These are phyloP conservation scores for Niveomyces coronatus DNA, from an alignment of 2,329 filamentous ascomycete genomes.

Conservation along the genomic window DNA sequence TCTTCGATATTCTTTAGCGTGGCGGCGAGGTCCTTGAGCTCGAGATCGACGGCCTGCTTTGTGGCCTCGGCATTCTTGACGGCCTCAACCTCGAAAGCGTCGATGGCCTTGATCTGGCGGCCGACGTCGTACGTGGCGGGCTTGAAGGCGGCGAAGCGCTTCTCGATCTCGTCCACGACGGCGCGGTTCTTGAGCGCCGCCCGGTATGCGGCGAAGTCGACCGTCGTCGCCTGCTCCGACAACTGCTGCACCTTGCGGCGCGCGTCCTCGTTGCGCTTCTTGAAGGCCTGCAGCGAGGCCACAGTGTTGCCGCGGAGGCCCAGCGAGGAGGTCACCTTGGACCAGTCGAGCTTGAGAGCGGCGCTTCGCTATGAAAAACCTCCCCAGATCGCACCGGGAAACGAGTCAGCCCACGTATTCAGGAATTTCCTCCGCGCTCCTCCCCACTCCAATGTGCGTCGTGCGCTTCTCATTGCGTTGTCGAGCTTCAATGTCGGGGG, in stretches of 20 bases:
- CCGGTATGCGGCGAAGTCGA: constrained; percentile 95
- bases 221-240: constrained; percentile 69
- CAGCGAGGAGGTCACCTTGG: constrained; percentile 85
- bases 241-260: constrained; percentile 85
- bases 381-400: no score
- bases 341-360: constrained; percentile 99
- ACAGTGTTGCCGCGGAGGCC: constrained; percentile 94
- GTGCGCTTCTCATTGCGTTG: no score
- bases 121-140: constrained; percentile 83
- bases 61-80: constrained; percentile 95
- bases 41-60: constrained; percentile 89
- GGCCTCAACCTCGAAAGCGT: constrained; percentile 94
- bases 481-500: no score
- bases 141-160: constrained; percentile 86
- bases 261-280: constrained; percentile 98
- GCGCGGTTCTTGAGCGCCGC: constrained; percentile 89
- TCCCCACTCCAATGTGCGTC: no score
- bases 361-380: constrained; percentile 92
- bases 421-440: no score
- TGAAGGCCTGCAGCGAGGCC: constrained; percentile 86
- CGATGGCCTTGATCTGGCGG: constrained; percentile 95
- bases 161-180: constrained; percentile 94
- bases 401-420: no score
- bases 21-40: constrained; percentile 87
- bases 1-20: constrained; percentile 96